phyloP scores from a whole-genome alignment of 352 stramenopile species.

The Globisporangium paddicum region DNA sequence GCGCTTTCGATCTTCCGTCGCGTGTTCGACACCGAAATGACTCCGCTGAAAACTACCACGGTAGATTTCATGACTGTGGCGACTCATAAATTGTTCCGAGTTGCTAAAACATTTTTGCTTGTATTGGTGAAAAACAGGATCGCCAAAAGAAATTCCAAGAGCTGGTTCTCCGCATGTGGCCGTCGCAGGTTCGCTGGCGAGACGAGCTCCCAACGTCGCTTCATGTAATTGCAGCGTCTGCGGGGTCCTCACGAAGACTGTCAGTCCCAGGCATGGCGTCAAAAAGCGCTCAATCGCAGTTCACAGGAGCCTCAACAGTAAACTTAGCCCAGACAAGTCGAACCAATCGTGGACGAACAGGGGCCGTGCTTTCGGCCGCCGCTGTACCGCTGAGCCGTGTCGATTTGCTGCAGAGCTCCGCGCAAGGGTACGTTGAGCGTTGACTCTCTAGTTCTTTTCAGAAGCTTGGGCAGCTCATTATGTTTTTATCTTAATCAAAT shows the following conservation, averaged over 20 bases:
- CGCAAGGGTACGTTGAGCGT: conserved; percentile 35
- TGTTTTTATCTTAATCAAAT: not conserved
- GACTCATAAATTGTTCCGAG: not conserved
- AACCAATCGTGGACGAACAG: not conserved
- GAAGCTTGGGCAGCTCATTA: not conserved
- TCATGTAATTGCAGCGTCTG: conserved; percentile 13
- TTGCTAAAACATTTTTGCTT: not conserved
- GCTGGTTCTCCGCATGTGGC: conserved; percentile 77
- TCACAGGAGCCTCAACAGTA: not conserved
- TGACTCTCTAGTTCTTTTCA: no score
- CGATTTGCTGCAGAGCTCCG: conserved; percentile 38
- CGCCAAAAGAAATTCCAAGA: conserved; percentile 59
- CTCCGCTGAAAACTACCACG: conserved; percentile 31
- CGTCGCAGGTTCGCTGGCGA: conserved; percentile 53
- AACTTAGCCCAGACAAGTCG: not conserved
- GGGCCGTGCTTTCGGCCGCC: not conserved
- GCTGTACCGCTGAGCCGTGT: conserved; percentile 19
- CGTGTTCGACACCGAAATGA: conserved; percentile 53
- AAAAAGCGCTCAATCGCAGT: not conserved
- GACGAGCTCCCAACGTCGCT: conserved; percentile 35
- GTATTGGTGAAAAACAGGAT: conserved; percentile 22
- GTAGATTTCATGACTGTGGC: conserved; percentile 13
- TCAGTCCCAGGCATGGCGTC: not conserved
- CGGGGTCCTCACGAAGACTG: not conserved
- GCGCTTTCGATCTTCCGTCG: conserved; percentile 55